These are phyloP conservation scores for Penicillium verrucosum DNA, from an alignment of 2,329 filamentous ascomycete species.

Conservation along the genomic window DNA sequence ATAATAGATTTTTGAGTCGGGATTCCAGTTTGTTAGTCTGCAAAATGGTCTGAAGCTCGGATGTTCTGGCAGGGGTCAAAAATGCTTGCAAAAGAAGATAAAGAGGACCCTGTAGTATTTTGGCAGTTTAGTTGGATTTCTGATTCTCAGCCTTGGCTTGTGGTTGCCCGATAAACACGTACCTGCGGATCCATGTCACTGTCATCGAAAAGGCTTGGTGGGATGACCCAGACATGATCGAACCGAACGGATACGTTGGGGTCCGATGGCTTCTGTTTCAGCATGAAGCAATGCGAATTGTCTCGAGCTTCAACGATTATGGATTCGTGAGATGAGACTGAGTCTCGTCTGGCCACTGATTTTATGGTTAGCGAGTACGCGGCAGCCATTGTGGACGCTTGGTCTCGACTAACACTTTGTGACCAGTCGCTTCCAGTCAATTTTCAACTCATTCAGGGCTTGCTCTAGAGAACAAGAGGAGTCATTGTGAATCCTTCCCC, in stretches of 20 bases:
- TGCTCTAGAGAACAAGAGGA: background rate
- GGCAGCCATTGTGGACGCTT: background rate
- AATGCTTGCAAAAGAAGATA: no score
- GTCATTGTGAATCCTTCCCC: background rate
- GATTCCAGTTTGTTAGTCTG: no score
- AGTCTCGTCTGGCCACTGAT: background rate
- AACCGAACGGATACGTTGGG: background rate
- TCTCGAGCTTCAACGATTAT: background rate
- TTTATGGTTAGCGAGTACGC: background rate
- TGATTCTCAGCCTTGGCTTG: no score
- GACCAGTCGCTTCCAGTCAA: background rate
- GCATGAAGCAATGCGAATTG: background rate
- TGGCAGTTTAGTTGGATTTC: no score
- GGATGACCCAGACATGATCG: constrained; percentile 9
- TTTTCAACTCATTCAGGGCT: background rate
- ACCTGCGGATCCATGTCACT: constrained; percentile 7
- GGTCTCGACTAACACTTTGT: background rate
- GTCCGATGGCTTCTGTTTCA: background rate
- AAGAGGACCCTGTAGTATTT: no score
- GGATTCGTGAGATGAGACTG: background rate
- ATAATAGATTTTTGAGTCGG: no score
- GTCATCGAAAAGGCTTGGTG: constrained; percentile 5
- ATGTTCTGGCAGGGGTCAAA: no score
- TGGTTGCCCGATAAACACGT: background rate
- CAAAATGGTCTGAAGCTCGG: no score